These are phyloP conservation scores for Oenanthe javanica DNA, from an alignment of 140 eudicot species.

Conservation along the genomic window DNA sequence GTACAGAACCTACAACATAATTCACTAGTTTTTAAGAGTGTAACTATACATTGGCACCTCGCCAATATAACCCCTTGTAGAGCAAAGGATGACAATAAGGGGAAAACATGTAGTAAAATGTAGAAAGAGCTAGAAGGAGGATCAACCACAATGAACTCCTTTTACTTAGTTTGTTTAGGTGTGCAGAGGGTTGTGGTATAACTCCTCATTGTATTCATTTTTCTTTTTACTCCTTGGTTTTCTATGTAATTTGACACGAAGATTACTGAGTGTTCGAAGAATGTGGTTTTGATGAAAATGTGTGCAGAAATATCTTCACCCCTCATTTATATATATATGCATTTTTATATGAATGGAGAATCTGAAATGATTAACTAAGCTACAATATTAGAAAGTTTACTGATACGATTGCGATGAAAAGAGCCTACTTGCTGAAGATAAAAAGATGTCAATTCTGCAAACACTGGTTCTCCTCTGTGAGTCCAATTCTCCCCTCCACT, in stretches of 20 bases:
- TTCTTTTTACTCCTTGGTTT: not conserved
- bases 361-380: not conserved
- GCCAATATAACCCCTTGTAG: constrained; percentile 41
- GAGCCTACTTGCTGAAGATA: constrained; percentile 30
- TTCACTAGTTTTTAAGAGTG: constrained; percentile 39
- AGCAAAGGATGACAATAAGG: constrained; percentile 20
- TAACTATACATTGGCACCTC: constrained; percentile 58
- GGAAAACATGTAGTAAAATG: constrained; percentile 17
- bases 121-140: constrained; percentile 41
- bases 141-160: constrained; percentile 44
- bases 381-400: not conserved
- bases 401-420: not conserved
- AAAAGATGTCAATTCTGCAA: not conserved
- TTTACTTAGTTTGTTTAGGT: constrained; percentile 19
- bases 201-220: constrained; percentile 1
- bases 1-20: constrained; percentile 42
- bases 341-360: not conserved
- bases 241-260: constrained; percentile 10
- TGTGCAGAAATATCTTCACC: constrained; percentile 25
- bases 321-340: not conserved
- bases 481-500: not conserved
- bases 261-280: constrained; percentile 23
- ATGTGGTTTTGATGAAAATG: constrained; percentile 28
- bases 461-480: constrained; percentile 15
- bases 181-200: constrained; percentile 15